These are phyloP conservation scores for Neurospora sp. DNA, from an alignment of 495 filamentous ascomycete species.

Conservation along the genomic window DNA sequence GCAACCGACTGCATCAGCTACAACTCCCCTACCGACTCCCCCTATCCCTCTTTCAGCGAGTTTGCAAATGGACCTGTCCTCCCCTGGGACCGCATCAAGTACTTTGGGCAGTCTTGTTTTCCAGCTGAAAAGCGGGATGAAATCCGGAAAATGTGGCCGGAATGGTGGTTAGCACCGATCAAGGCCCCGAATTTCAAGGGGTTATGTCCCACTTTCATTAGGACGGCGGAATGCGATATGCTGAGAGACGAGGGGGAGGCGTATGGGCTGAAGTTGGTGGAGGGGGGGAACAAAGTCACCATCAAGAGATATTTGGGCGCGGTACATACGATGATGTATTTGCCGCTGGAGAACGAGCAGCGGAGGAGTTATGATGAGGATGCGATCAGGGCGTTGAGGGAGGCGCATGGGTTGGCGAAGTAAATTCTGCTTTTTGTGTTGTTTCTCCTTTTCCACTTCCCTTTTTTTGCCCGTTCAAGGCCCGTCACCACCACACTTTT, in stretches of 20 bases:
- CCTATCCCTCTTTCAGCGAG: slow-evolving; percentile 34
- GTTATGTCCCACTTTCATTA: slow-evolving; percentile 37
- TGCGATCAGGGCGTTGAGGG: slow-evolving; percentile 20
- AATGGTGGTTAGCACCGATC: slow-evolving; percentile 31
- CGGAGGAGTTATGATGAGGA: slow-evolving; percentile 28
- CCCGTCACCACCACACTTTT: background rate
- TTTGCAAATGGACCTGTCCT: slow-evolving; percentile 36
- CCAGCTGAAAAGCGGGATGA: slow-evolving; percentile 13
- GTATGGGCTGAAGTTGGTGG: slow-evolving; percentile 36
- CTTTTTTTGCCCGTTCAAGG: no score
- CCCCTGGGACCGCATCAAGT: slow-evolving; percentile 39
- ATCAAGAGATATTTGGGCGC: slow-evolving; percentile 36
- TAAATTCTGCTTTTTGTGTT: background rate
- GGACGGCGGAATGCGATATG: slow-evolving; percentile 40
- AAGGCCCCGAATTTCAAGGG: slow-evolving; percentile 31
- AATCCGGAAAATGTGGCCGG: slow-evolving; percentile 19
- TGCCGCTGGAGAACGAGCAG: slow-evolving; percentile 18
- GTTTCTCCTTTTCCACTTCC: background rate
- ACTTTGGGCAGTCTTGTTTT: slow-evolving; percentile 30
- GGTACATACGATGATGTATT: slow-evolving; percentile 42
- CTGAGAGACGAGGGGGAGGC: slow-evolving; percentile 45
- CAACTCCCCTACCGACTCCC: slow-evolving; percentile 32
- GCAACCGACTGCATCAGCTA: slow-evolving; percentile 30
- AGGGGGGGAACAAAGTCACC: slow-evolving; percentile 36
- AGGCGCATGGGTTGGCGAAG: slow-evolving; percentile 18